These are phyloP conservation scores for Saccharomyces hybrid DNA, from an alignment of 1,139 yeast genomes.

Conservation along the genomic window DNA sequence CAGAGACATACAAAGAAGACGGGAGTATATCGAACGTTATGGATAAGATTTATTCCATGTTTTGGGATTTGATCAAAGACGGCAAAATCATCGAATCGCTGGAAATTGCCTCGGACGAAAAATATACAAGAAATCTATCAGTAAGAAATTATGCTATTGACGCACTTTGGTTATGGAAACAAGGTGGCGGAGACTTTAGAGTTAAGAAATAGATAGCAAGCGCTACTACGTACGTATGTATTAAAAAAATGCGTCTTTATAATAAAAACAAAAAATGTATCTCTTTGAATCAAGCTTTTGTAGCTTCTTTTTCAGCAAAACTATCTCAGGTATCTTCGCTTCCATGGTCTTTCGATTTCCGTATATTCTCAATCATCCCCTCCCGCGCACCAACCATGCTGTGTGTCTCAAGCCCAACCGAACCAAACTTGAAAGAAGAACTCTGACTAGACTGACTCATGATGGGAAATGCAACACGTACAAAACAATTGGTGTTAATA, in stretches of 20 bases:
- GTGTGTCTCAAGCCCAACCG: background rate
- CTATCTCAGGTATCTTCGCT: background rate
- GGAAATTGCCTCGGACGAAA: constrained; percentile 67
- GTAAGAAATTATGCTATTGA: constrained; percentile 83
- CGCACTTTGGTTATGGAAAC: constrained; percentile 88
- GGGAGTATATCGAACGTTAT: constrained; percentile 34
- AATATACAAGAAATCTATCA: constrained; percentile 56
- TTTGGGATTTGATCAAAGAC: constrained; percentile 65
- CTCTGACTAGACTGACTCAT: background rate
- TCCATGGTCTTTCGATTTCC: background rate
- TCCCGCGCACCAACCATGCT: background rate
- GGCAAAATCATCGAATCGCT: constrained; percentile 64
- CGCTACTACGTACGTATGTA: constrained; percentile 2
- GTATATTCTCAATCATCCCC: background rate
- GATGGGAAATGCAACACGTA: background rate
- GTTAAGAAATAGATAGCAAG: constrained; percentile 7
- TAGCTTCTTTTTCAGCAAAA: background rate
- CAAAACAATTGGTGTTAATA: background rate
- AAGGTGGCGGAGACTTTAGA: constrained; percentile 54
- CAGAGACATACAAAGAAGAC: constrained; percentile 36
- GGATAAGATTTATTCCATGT: constrained; percentile 41
- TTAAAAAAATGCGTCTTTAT: constrained; percentile 6
- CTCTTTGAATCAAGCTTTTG: background rate
- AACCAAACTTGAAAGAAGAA: background rate
- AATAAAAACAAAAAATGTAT: constrained; percentile 3